Evolutionary conservation across 257 asterid genomes (phyloP), one percentile per base, ranked within the genome.

Genomic region (Salvia hispanica): DNA sequence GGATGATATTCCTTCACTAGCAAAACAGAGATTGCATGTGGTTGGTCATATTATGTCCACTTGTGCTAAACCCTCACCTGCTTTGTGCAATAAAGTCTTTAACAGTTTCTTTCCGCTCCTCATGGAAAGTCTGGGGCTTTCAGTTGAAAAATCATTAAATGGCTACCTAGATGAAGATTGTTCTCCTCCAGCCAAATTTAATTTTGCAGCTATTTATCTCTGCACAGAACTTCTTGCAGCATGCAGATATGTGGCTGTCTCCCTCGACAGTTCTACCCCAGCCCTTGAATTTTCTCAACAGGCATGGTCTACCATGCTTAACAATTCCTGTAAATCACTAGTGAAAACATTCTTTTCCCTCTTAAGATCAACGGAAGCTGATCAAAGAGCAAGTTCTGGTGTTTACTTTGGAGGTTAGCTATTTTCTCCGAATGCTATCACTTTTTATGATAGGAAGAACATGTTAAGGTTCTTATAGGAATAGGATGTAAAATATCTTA

Each of bases 211-310:
- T 66, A 71, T 88, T 70, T 85, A 88, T 80, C 87, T 91, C 72
- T 88, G 88, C 45, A 72, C 79, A 18, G 88, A 91, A 71, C 81
- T 94, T 80, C 92, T 94, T 71, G 77, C 82, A 56, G 95, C 95
- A 10, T 81, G 90, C 84, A 82, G 93, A 87, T 73, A 64, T 70
- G 68, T 94, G 82, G 76, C 77, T 40, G 52, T 79, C 79, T 76
- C 83, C 71, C 65, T 67, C 16, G 79, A 84, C 46, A 75, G 72
- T 43, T 39, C 60, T 64, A 46, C 60, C 15, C 57, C 66, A 39
- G 9, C 51, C 72, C 72, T 76, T 53, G 84, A 81, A 60, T 70
- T 70, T 62, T 61, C 82, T 33, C 40, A 59, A 58, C 85, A 79
- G 70, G 50, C 79, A 16, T 86, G 90, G 78, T 82, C 76, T 69